Evolutionary conservation across 208 protist species (phyloP).

Genomic region (Balamuthia mandrillaris): DNA sequence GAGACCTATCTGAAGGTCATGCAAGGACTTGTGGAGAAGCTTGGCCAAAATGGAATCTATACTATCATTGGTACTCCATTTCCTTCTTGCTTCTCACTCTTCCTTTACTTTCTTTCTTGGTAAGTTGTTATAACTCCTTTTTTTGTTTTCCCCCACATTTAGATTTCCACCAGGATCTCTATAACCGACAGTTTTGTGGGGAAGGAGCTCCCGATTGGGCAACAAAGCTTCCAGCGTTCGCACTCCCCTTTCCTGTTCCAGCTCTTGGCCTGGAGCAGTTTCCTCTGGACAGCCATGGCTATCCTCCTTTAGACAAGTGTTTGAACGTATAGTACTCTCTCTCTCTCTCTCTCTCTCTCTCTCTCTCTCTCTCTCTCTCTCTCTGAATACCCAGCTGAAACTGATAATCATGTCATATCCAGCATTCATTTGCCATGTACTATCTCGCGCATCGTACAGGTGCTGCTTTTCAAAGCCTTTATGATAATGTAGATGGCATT

Average conservation of each 20-base stretch:
- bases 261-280: background rate
- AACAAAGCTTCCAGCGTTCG: background rate
- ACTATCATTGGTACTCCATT: slow-evolving; percentile 25
- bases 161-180: slow-evolving; percentile 64
- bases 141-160: background rate
- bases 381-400: background rate
- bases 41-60: slow-evolving; percentile 45
- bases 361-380: background rate
- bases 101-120: too few relatives aligned
- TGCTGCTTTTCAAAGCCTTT: slow-evolving; percentile 12
- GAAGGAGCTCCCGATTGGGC: slow-evolving; percentile 61
- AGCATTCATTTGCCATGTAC: background rate
- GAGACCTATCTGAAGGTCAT: slow-evolving; percentile 54
- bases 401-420: background rate
- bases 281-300: background rate
- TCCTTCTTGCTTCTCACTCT: background rate
- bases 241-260: background rate
- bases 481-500: background rate
- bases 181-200: slow-evolving; percentile 55
- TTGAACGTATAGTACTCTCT: background rate
- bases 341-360: background rate
- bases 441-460: background rate
- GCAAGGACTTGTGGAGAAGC: slow-evolving; percentile 31
- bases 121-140: background rate
- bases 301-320: background rate